Conservation (phyloP, 1,139 yeast species). For the Zhuliangozyma parablackwelliae region DNA sequence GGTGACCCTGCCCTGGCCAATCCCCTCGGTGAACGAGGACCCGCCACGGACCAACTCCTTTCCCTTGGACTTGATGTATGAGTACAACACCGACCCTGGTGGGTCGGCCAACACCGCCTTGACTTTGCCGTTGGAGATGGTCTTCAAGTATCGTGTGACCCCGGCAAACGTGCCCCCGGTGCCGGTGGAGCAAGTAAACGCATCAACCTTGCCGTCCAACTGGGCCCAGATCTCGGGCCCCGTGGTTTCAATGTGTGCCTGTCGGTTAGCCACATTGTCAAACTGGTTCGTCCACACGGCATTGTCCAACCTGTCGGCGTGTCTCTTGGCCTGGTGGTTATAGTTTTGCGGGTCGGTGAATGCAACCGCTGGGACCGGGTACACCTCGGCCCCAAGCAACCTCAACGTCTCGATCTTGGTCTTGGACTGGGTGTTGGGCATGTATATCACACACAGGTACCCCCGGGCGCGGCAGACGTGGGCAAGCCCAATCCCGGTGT, state of each 20-base stretch:
- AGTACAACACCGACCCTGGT: constrained; percentile 83
- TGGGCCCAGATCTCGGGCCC: constrained; percentile 94
- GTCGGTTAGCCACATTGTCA: constrained; percentile 82
- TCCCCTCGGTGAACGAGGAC: constrained; percentile 88
- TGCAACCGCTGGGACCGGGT: constrained; percentile 89
- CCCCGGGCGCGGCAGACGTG: constrained; percentile 84
- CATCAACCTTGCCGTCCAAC: constrained; percentile 73
- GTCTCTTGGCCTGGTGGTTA: constrained; percentile 80
- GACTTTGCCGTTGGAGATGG: constrained; percentile 52
- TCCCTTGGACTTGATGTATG: constrained; percentile 68
- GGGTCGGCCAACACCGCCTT: constrained; percentile 81
- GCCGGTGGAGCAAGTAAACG: constrained; percentile 85
- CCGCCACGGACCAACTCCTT: constrained; percentile 63
- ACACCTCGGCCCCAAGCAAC: constrained; percentile 76
- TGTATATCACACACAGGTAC: constrained; percentile 77
- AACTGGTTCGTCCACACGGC: constrained; percentile 93
- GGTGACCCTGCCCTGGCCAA: constrained; percentile 92
- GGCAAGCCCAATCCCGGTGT: constrained; percentile 88
- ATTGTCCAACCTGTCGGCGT: constrained; percentile 67
- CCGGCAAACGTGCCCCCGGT: constrained; percentile 94
- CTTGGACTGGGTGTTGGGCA: constrained; percentile 86
- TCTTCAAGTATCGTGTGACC: constrained; percentile 67
- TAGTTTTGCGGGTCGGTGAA: constrained; percentile 75
- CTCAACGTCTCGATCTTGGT: constrained; percentile 69
- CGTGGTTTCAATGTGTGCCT: constrained; percentile 85